A percentile compares a stretch with the other conserved stretches of the same genome.
phyloP scores from a whole-genome alignment of 768 basidiomycete species.

The Kwoniella botswanensis region DNA sequence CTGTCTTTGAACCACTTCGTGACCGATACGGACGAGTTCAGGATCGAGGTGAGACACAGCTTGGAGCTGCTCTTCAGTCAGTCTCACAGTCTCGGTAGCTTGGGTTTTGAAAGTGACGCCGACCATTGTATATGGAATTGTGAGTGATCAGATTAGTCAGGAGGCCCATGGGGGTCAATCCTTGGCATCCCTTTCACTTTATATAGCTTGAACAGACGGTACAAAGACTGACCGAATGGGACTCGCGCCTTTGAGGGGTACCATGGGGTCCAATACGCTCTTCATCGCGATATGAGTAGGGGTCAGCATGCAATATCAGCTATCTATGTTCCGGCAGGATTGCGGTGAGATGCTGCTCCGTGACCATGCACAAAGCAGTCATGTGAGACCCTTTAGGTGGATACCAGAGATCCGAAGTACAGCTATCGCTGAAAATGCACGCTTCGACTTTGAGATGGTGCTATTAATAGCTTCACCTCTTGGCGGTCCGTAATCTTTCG shows the following conservation, averaged over 20 bases:
- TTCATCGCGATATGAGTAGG: background rate
- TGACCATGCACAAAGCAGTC: background rate
- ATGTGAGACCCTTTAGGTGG: background rate
- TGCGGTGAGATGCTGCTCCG: background rate
- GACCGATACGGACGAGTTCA: conserved; percentile 33
- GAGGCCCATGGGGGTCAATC: conserved; percentile 10
- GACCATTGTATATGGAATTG: conserved; percentile 2
- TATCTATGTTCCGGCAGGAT: background rate
- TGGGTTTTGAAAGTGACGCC: background rate
- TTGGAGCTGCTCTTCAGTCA: conserved; percentile 27
- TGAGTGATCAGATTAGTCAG: background rate
- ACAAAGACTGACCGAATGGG: conserved; percentile 6
- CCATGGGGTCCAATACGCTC: conserved; percentile 2
- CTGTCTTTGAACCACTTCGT: conserved; percentile 26
- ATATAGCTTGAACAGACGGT: conserved; percentile 2
- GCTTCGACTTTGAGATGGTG: background rate
- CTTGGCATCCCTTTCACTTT: background rate
- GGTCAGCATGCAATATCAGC: background rate
- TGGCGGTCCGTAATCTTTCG: conserved; percentile 6
- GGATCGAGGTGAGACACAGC: conserved; percentile 32
- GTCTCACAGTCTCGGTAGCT: background rate
- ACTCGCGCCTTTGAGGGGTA: background rate
- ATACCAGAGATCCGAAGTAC: background rate
- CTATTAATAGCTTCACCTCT: conserved; percentile 3
- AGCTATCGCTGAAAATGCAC: background rate